These are phyloP conservation scores for Magnolia officinalis DNA, from an alignment of 164 flowering plant species.

Conservation along the genomic window DNA sequence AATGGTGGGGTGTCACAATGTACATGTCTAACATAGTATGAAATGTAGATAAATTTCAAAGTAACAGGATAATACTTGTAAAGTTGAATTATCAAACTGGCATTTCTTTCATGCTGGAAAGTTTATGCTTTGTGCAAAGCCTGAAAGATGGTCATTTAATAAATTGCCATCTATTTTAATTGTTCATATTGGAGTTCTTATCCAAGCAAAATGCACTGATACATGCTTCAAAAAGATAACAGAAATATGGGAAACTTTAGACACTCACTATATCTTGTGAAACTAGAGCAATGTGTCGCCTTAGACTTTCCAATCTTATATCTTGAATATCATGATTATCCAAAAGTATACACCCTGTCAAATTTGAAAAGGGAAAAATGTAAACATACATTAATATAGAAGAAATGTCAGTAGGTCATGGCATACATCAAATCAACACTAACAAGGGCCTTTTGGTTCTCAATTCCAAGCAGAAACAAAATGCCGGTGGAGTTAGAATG, in stretches of 20 bases:
- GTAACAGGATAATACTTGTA: too few species aligned
- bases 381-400: background rate
- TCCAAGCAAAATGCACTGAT: too few species aligned
- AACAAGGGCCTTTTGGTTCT: background rate
- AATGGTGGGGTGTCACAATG: too few species aligned
- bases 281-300: constrained; percentile 83
- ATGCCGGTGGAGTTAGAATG: background rate
- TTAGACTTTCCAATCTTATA: constrained; percentile 54
- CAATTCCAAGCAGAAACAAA: background rate
- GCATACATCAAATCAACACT: background rate
- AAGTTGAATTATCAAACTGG: too few species aligned
- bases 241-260: background rate
- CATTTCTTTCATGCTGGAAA: too few species aligned
- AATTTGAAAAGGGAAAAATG: background rate
- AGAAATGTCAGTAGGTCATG: background rate
- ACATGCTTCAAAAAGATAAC: background rate
- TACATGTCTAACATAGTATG: too few species aligned
- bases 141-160: too few species aligned
- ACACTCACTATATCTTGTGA: constrained; percentile 90
- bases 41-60: too few species aligned
- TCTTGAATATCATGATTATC: constrained; percentile 57
- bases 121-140: too few species aligned
- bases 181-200: too few species aligned
- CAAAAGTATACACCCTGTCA: constrained; percentile 57
- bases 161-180: too few species aligned